These are phyloP conservation scores for Xylaria hypoxylon DNA, from an alignment of 2,329 filamentous ascomycete genomes.

Conservation along the genomic window DNA sequence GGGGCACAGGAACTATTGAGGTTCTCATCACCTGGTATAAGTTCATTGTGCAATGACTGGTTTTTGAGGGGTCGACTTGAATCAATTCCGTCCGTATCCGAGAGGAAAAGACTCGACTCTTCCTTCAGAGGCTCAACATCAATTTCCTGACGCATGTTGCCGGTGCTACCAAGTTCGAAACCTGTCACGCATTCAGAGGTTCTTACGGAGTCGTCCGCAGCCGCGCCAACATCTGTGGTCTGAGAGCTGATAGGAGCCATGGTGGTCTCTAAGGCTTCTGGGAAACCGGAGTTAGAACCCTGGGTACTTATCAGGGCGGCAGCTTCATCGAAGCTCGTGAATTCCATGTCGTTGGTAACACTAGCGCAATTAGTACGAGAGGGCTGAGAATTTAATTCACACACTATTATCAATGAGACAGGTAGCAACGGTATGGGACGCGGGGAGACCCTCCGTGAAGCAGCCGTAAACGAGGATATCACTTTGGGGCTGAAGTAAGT, in stretches of 20 bases:
- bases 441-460: neutral
- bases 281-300: neutral
- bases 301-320: neutral
- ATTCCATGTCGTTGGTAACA: neutral
- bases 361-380: neutral
- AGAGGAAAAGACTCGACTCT: slow-evolving; percentile 14
- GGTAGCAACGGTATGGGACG: neutral
- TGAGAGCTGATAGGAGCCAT: neutral
- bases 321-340: neutral
- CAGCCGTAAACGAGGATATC: neutral
- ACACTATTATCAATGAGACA: neutral
- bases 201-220: neutral
- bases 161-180: neutral
- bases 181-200: neutral
- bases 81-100: neutral
- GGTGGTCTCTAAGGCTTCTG: neutral
- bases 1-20: neutral
- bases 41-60: neutral
- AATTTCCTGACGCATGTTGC: neutral
- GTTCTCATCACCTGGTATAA: neutral
- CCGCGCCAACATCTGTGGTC: neutral
- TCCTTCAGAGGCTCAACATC: neutral
- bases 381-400: neutral
- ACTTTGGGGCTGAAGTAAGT: neutral
- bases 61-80: neutral